Base-by-base conservation (phyloP, 2,329 filamentous ascomycete species). In the Bertia moriformis region DNA sequence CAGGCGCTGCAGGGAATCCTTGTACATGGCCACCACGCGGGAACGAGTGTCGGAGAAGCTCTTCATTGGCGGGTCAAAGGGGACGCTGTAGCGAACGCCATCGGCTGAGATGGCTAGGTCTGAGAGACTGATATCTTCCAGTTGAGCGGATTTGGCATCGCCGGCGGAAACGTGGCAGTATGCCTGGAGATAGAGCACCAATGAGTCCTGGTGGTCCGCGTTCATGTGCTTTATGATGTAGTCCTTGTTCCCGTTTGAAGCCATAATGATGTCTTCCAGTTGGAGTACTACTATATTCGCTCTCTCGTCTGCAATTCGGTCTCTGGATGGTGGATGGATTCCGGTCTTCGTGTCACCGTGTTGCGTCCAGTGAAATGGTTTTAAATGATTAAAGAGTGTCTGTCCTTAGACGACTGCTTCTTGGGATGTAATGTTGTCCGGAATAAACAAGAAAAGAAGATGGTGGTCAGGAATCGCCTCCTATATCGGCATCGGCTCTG, bases 201-300 rank as follows among this genome's bases (percentile, higher is more conserved):
- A 15, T 7, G 32, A 35, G 15, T 10, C 32, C 7, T 7, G 10
- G 15, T 35, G 32, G 32, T 14, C 15, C 10, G 32, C 15, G 32
- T 35, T 35, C 32, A 35, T 35, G 15, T 35, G 32, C 15, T 35
- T 35, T 7, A 35, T 35, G 12, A 35, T 35, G 32, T 10, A 35
- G 32, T 13, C 12, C 15, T 35, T 35, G 32, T 29, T 29, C n/a
- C 10, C 24, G n/a, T 29, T n/a, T 10, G 24, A 10, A 10, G 24
- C 24, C 24, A 29, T 29, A 10, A n/a, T 29, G 10, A n/a, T 29
- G 10, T 29, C 24, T 29, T n/a, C n/a, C n/a, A n/a, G n/a, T n/a
- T n/a, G n/a, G n/a, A n/a, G n/a, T n/a, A n/a, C n/a, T n/a, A n/a
- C n/a, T n/a, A n/a, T n/a, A n/a, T n/a, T n/a, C n/a, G n/a, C n/a